These are phyloP conservation scores for Phytophthora hibernalis DNA, from an alignment of 352 stramenopile genomes.

Conservation along the genomic window DNA sequence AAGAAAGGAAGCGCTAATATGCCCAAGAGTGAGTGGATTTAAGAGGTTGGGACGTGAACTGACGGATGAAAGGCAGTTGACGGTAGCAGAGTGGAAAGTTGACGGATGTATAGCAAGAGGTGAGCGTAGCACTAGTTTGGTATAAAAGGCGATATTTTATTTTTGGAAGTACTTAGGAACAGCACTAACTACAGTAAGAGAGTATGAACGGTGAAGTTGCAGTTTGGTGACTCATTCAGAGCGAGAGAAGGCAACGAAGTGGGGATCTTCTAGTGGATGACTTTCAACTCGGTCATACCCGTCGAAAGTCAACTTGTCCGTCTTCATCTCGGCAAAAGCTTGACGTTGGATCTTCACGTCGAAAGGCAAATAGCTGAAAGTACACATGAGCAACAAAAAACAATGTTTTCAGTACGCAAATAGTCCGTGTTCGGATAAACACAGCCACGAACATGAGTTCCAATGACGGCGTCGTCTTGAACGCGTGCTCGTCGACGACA, in stretches of 20 bases:
- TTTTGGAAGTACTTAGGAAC: slow-evolving; percentile 45
- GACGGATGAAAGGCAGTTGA: slow-evolving; percentile 30
- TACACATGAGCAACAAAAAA: slow-evolving; percentile 7
- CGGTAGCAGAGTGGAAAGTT: neutral
- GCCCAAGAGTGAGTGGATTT: slow-evolving; percentile 64
- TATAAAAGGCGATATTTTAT: slow-evolving; percentile 53
- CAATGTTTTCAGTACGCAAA: slow-evolving; percentile 4
- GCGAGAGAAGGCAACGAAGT: slow-evolving; percentile 65
- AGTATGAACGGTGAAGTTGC: slow-evolving; percentile 38
- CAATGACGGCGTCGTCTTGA: slow-evolving; percentile 55
- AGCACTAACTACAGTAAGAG: slow-evolving; percentile 45
- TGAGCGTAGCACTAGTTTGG: slow-evolving; percentile 46
- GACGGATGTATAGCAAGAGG: slow-evolving; percentile 32
- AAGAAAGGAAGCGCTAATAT: slow-evolving; percentile 52
- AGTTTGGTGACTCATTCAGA: slow-evolving; percentile 2
- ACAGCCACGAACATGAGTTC: slow-evolving; percentile 63
- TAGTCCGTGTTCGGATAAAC: neutral
- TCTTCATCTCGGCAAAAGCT: slow-evolving; percentile 79
- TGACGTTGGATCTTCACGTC: slow-evolving; percentile 80
- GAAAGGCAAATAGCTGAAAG: slow-evolving; percentile 69
- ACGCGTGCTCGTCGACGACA: slow-evolving; percentile 82
- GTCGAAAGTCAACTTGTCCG: slow-evolving; percentile 69
- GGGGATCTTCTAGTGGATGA: slow-evolving; percentile 69
- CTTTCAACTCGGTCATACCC: slow-evolving; percentile 59
- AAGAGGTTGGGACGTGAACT: slow-evolving; percentile 17